A percentile compares a stretch with the other conserved stretches of the same genome.
Conservation (phyloP, 2,329 filamentous ascomycete genomes). For the Gaeumannomyces tritici region DNA sequence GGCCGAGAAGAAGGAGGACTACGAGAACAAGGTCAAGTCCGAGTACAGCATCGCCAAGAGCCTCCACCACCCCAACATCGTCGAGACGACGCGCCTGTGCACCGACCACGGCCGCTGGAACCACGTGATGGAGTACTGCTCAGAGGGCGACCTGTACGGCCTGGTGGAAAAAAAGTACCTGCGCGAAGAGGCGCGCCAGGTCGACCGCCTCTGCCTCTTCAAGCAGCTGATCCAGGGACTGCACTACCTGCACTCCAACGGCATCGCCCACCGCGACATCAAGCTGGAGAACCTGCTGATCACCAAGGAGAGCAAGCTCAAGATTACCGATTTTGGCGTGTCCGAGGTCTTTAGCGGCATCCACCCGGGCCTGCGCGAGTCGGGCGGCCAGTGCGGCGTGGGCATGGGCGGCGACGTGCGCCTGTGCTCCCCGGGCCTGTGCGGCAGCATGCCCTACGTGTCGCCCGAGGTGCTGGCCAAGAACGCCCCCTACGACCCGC, state of each 20-base stretch:
- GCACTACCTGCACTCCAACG: slow-evolving; percentile 70
- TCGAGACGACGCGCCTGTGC: slow-evolving; percentile 70
- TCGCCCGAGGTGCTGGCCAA: slow-evolving; percentile 75
- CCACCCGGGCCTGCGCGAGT: slow-evolving; percentile 67
- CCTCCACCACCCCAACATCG: slow-evolving; percentile 77
- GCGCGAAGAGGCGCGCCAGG: slow-evolving; percentile 49
- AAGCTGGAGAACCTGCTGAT: slow-evolving; percentile 83
- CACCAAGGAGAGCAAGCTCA: slow-evolving; percentile 69
- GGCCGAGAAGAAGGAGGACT: slow-evolving; percentile 62
- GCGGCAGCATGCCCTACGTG: slow-evolving; percentile 78
- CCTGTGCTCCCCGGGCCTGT: slow-evolving; percentile 69
- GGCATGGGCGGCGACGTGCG: slow-evolving; percentile 56
- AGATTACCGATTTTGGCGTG: slow-evolving; percentile 87
- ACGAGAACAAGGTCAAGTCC: slow-evolving; percentile 82
- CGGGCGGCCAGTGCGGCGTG: slow-evolving; percentile 63
- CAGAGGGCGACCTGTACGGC: slow-evolving; percentile 69
- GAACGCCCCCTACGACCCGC: slow-evolving; percentile 57
- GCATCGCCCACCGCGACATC: slow-evolving; percentile 84
- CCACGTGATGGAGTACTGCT: slow-evolving; percentile 89
- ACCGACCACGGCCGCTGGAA: slow-evolving; percentile 69
- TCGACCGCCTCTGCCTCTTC: slow-evolving; percentile 74
- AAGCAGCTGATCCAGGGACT: slow-evolving; percentile 81
- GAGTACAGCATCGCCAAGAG: slow-evolving; percentile 85
- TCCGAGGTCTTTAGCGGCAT: slow-evolving; percentile 77
- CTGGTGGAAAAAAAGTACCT: slow-evolving; percentile 66